phyloP scores from a whole-genome alignment of 2,329 filamentous ascomycete genomes.

The Sporothrix variecibatus region DNA sequence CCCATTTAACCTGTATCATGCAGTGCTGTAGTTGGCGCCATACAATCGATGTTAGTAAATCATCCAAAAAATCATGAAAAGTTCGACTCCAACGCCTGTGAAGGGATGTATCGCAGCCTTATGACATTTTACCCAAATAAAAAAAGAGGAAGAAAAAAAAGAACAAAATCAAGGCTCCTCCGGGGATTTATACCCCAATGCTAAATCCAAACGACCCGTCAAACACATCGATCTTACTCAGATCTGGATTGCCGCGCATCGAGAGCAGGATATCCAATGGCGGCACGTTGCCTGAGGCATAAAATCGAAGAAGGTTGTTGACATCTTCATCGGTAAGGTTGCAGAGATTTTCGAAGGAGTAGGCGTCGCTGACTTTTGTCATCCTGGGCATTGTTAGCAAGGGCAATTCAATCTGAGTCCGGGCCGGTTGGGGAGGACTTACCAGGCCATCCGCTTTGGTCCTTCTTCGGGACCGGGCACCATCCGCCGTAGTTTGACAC shows the following conservation, averaged over 20 bases:
- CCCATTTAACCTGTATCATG: neutral
- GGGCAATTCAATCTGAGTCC: constrained; percentile 32
- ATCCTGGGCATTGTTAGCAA: constrained; percentile 64
- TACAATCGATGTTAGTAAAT: neutral
- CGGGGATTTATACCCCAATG: constrained; percentile 44
- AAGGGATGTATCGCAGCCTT: neutral
- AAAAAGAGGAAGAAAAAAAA: neutral
- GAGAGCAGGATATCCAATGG: constrained; percentile 56
- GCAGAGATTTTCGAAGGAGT: constrained; percentile 81
- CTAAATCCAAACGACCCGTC: constrained; percentile 63
- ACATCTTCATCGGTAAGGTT: constrained; percentile 82
- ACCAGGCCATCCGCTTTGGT: constrained; percentile 89
- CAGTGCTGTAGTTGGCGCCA: neutral
- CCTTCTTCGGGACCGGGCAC: constrained; percentile 74
- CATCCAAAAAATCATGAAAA: neutral
- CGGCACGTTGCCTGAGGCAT: constrained; percentile 59
- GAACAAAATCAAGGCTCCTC: neutral
- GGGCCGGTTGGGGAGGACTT: constrained; percentile 36
- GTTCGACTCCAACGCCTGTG: neutral
- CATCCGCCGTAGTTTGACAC: constrained; percentile 74
- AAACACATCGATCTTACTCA: constrained; percentile 55
- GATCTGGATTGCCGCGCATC: constrained; percentile 50
- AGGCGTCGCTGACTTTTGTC: constrained; percentile 85
- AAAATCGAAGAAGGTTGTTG: constrained; percentile 78
- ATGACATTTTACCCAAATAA: neutral